Evolutionary conservation across 2,329 filamentous ascomycete genomes (phyloP).

Genomic region (Zymoseptoria passerinii): DNA sequence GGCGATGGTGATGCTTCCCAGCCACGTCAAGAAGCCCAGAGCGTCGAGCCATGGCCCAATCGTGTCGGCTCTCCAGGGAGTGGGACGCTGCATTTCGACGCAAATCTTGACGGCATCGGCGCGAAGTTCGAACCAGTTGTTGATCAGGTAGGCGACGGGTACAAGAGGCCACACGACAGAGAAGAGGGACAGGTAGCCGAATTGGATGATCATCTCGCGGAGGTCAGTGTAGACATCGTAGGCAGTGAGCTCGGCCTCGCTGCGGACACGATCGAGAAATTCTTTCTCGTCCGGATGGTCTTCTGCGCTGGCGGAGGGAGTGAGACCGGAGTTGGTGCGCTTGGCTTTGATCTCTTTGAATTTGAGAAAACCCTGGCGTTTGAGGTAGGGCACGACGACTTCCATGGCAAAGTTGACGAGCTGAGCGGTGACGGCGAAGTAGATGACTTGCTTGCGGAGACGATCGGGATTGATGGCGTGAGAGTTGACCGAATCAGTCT

Average conservation of each 20-base stretch:
- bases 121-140: slow-evolving; percentile 93
- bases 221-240: slow-evolving; percentile 91
- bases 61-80: slow-evolving; percentile 81
- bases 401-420: slow-evolving; percentile 82
- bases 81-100: slow-evolving; percentile 77
- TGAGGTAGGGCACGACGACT: slow-evolving; percentile 74
- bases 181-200: slow-evolving; percentile 83
- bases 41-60: slow-evolving; percentile 89
- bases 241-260: slow-evolving; percentile 69
- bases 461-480: slow-evolving; percentile 79
- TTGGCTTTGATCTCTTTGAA: slow-evolving; percentile 66
- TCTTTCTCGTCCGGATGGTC: slow-evolving; percentile 69
- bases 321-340: slow-evolving; percentile 39
- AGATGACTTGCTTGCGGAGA: slow-evolving; percentile 85
- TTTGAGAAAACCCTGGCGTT: slow-evolving; percentile 68
- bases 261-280: slow-evolving; percentile 73
- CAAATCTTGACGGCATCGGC: slow-evolving; percentile 94
- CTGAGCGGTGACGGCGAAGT: slow-evolving; percentile 90
- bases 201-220: slow-evolving; percentile 79
- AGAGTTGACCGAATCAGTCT: slow-evolving; percentile 39
- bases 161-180: slow-evolving; percentile 94
- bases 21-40: slow-evolving; percentile 83
- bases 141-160: slow-evolving; percentile 76
- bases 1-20: slow-evolving; percentile 79
- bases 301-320: slow-evolving; percentile 34